Evolutionary conservation across 2,329 filamentous ascomycete genomes (phyloP).

Genomic region (Cercospora berteroae): DNA sequence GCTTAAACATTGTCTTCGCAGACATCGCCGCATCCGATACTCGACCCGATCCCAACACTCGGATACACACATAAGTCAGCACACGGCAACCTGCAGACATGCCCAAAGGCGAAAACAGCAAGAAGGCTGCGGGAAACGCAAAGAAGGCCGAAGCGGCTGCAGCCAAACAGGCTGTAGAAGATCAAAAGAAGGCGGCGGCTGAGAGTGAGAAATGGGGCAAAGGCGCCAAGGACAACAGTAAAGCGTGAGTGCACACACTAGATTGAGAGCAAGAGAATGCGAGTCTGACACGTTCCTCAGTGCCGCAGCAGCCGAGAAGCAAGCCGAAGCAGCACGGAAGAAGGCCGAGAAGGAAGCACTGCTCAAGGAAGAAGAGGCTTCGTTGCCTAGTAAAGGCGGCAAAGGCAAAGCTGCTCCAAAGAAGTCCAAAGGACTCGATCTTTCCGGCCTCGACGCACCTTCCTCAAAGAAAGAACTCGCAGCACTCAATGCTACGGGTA

Average conservation of each 20-base stretch:
- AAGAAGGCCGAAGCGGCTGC: constrained; percentile 88
- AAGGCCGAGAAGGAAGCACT: constrained; percentile 89
- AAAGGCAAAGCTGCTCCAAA: constrained; percentile 65
- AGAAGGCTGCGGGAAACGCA: constrained; percentile 86
- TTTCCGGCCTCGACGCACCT: constrained; percentile 67
- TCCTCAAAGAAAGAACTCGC: constrained; percentile 50
- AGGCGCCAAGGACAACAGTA: constrained; percentile 78
- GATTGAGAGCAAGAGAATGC: background rate
- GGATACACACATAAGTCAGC: background rate
- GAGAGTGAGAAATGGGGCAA: constrained; percentile 80
- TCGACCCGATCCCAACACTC: background rate
- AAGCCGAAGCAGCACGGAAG: constrained; percentile 76
- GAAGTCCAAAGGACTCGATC: constrained; percentile 65
- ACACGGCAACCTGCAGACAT: constrained; percentile 5
- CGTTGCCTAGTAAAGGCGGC: constrained; percentile 61
- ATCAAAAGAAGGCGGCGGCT: constrained; percentile 62
- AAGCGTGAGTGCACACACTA: constrained; percentile 66
- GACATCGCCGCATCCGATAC: background rate
- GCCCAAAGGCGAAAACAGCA: constrained; percentile 65
- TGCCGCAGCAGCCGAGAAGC: constrained; percentile 80
- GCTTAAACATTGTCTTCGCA: background rate
- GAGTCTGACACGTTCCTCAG: constrained; percentile 47
- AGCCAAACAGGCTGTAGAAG: constrained; percentile 69
- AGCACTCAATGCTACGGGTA: constrained; percentile 76
- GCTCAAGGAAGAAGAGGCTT: constrained; percentile 77